phyloP scores from a whole-genome alignment of 2,329 filamentous ascomycete genomes.

The Pseudovirgaria hyperparasitica region DNA sequence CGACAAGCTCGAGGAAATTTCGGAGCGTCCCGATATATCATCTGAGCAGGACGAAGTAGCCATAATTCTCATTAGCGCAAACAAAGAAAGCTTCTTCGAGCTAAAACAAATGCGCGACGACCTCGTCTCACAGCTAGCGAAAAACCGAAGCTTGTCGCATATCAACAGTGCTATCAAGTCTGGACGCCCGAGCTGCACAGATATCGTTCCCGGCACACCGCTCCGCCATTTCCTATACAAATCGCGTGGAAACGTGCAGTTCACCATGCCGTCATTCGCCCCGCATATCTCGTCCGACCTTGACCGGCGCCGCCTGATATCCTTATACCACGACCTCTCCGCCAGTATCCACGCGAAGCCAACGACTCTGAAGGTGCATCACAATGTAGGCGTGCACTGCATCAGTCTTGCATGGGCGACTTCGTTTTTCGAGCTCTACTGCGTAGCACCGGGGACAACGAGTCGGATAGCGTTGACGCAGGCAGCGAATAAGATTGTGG shows the following conservation, averaged over 20 bases:
- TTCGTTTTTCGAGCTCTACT: slow-evolving; percentile 86
- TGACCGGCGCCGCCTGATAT: slow-evolving; percentile 60
- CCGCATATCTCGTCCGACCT: slow-evolving; percentile 52
- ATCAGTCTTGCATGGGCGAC: slow-evolving; percentile 85
- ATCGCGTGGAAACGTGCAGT: slow-evolving; percentile 87
- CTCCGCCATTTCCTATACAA: slow-evolving; percentile 94
- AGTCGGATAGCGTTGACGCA: slow-evolving; percentile 57
- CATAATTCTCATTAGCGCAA: slow-evolving; percentile 79
- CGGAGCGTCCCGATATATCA: slow-evolving; percentile 24
- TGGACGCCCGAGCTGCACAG: slow-evolving; percentile 58
- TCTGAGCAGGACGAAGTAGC: slow-evolving; percentile 60
- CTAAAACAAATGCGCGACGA: slow-evolving; percentile 59
- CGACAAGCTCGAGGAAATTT: slow-evolving; percentile 29
- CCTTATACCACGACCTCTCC: slow-evolving; percentile 75
- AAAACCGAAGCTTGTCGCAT: slow-evolving; percentile 59
- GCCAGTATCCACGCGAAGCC: slow-evolving; percentile 73
- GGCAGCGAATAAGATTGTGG: slow-evolving; percentile 76
- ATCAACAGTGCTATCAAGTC: slow-evolving; percentile 59
- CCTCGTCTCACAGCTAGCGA: slow-evolving; percentile 57
- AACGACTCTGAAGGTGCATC: slow-evolving; percentile 74
- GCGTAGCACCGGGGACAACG: slow-evolving; percentile 66
- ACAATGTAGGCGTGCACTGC: slow-evolving; percentile 56
- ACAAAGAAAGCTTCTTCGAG: slow-evolving; percentile 88
- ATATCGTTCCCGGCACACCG: slow-evolving; percentile 68
- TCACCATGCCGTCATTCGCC: slow-evolving; percentile 73